Evolutionary conservation across 495 filamentous ascomycete genomes (phyloP), one percentile per base, ranked within the genome.

Genomic region (Pyrenopolyporus hunteri): DNA sequence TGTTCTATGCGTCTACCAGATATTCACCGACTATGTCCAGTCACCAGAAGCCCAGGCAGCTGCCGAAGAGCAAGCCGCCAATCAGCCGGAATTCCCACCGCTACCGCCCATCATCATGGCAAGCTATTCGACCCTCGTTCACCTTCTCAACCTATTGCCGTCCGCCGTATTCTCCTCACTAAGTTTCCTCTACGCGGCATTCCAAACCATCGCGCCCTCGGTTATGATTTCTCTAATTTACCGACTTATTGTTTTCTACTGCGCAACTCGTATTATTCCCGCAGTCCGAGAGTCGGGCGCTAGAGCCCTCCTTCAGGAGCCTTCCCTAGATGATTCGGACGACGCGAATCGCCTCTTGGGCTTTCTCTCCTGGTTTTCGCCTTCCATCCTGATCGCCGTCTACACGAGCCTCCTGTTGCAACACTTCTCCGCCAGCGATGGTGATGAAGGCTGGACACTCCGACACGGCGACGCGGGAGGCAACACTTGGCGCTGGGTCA

Each of bases 351-450:
- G 87, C 55, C 71, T 95, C 4, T 75, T 97, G 14, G 91, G 87
- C 4, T 80, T 96, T 37, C 80, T 97, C 26, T 92, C 88, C 71
- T 96, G 91, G 83, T 97, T 96, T 71, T 91, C 90, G 25, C 94
- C 94, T 0, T 91, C 86, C 25, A 95, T 98, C 45, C 82, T 98
- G 9, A 89, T 98, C 39, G 87, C 93, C 1, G 92, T 97, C 19
- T 98, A 98, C 70, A 98, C 94, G n/a, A 96, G 92, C 72, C 79
- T 98, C 10, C 72, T 98, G 23, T 88, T 98, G 81, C 93, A 97
- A 73, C 94, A 98, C 72, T 96, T 98, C 65, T 88, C 89, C 10
- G 84, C 85, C 6, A 91, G 82, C 40, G 70, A 64, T 52, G 77
- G 70, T 33, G 88, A 85, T 17, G 90, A 93, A 59, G 95, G 91